A percentile compares a stretch with the other conserved stretches of the same genome.
Conservation (phyloP, 768 basidiomycete species). For the Mycena metata region DNA sequence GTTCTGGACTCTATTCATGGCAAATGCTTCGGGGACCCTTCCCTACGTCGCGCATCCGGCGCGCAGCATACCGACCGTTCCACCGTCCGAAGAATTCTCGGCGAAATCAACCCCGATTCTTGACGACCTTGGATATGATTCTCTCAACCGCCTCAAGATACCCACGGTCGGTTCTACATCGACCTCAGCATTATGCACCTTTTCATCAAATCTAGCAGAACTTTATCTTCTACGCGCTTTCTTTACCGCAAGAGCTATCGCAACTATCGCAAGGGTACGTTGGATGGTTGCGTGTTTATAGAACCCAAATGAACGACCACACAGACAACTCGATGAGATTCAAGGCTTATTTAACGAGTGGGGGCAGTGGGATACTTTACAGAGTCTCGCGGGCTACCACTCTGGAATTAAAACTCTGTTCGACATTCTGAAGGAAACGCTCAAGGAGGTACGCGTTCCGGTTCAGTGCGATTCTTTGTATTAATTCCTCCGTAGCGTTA, state of each 20-base stretch:
- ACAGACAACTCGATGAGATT: constrained; percentile 15
- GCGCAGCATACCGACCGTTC: no score
- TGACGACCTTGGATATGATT: not conserved
- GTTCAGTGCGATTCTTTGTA: not conserved
- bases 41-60: no score
- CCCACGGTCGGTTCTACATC: not conserved
- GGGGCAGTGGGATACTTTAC: constrained; percentile 13
- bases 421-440: constrained; percentile 13
- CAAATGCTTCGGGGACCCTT: no score
- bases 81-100: no score
- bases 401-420: constrained; percentile 16
- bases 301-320: not conserved
- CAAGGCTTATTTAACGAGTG: constrained; percentile 6
- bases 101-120: not conserved
- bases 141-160: not conserved
- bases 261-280: constrained; percentile 12
- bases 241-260: constrained; percentile 9
- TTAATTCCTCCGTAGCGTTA: not conserved
- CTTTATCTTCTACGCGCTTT: constrained; percentile 11
- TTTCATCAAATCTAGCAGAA: not conserved
- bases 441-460: not conserved
- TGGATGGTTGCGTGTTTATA: not conserved
- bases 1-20: no score
- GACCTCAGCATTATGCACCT: not conserved
- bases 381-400: constrained; percentile 20